Evolutionary conservation across 225 moss, liverwort and hornwort species (phyloP).

Genomic region (Pseudisothecium myosuroides): DNA sequence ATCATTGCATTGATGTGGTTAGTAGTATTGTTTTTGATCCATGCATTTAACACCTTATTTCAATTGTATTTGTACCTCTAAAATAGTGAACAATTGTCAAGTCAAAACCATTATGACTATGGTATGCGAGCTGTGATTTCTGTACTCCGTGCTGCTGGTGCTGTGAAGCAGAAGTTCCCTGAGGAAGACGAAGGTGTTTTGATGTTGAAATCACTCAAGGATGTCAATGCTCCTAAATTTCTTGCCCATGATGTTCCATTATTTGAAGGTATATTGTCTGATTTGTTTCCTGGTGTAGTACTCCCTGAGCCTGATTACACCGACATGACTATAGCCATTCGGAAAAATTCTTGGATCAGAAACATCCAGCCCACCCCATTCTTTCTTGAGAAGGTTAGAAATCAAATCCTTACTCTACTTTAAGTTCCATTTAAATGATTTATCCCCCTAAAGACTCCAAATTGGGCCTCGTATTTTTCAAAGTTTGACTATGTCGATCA

Average conservation of each 20-base stretch:
- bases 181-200: slow-evolving; percentile 53
- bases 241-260: slow-evolving; percentile 61
- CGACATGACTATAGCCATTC: slow-evolving; percentile 15
- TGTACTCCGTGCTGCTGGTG: slow-evolving; percentile 54
- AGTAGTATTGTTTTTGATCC: background rate
- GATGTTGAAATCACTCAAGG: slow-evolving; percentile 54
- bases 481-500: too few relatives aligned
- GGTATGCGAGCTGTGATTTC: slow-evolving; percentile 73
- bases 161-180: slow-evolving; percentile 50
- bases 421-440: too few relatives aligned
- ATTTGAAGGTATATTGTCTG: slow-evolving; percentile 58
- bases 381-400: slow-evolving; percentile 49
- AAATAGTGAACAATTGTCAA: slow-evolving; percentile 52
- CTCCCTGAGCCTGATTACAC: slow-evolving; percentile 39
- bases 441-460: too few relatives aligned
- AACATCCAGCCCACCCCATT: slow-evolving; percentile 32
- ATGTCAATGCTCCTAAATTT: slow-evolving; percentile 63
- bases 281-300: slow-evolving; percentile 48
- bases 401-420: background rate
- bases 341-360: background rate
- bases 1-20: background rate
- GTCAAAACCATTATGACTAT: slow-evolving; percentile 70
- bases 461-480: too few relatives aligned
- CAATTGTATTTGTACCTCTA: background rate
- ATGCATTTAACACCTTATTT: background rate